These are phyloP conservation scores for Carnegiea gigantea DNA, from an alignment of 179 eudicot genomes.

Conservation along the genomic window DNA sequence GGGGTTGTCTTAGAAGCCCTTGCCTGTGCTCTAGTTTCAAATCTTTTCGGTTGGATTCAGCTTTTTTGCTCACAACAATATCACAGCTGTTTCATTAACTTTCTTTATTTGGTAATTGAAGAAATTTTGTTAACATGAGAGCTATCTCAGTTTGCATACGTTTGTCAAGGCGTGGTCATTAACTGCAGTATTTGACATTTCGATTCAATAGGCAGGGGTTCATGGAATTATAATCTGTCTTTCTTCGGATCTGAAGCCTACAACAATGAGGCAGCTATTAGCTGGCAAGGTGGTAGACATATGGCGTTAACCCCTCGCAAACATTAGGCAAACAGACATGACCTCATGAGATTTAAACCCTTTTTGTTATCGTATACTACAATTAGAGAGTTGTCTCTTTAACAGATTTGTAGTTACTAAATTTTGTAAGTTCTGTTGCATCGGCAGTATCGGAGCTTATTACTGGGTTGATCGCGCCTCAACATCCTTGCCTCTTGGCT, in stretches of 20 bases:
- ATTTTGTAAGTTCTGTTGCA: constrained; percentile 10
- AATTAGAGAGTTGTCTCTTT: constrained; percentile 10
- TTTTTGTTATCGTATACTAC: background rate
- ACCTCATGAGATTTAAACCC: background rate
- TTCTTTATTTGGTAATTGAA: too few species aligned
- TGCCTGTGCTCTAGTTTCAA: background rate
- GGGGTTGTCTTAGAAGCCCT: background rate
- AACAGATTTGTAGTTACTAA: constrained; percentile 13
- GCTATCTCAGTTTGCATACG: background rate
- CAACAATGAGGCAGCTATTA: too few species aligned
- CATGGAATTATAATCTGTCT: background rate
- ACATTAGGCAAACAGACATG: background rate
- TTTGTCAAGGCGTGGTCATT: background rate
- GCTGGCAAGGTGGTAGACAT: too few species aligned
- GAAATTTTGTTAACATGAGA: background rate
- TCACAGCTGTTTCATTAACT: background rate
- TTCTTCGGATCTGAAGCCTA: too few species aligned
- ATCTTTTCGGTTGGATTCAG: background rate
- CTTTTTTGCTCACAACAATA: background rate
- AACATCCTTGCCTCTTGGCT: constrained; percentile 56
- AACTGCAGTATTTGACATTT: background rate
- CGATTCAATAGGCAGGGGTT: too few species aligned
- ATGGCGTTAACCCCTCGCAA: too few species aligned
- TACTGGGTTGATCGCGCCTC: constrained; percentile 88
- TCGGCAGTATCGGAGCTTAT: constrained; percentile 77